A percentile compares a stretch with the other conserved stretches of the same genome.
Evolutionary conservation across 768 basidiomycete genomes (phyloP).

Genomic region (Lyophyllum atratum): DNA sequence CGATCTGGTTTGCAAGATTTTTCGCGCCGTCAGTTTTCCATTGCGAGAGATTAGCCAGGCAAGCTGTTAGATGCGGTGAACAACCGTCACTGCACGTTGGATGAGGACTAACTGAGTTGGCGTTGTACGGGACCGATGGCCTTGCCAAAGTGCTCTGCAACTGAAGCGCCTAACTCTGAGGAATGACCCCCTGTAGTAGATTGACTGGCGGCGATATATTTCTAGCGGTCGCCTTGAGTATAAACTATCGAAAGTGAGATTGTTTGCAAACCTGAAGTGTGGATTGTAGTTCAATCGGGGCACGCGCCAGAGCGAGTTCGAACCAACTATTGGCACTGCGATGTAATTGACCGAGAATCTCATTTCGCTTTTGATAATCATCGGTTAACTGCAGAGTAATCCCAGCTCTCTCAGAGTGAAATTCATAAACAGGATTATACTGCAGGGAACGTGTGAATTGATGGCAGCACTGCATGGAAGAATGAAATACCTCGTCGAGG

Average conservation of each 20-base stretch:
- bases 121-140: conserved; percentile 76
- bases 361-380: conserved; percentile 81
- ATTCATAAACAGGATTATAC: conserved; percentile 89
- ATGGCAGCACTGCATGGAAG: neutral
- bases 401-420: conserved; percentile 73
- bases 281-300: conserved; percentile 90
- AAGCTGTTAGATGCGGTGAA: conserved; percentile 38
- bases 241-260: neutral
- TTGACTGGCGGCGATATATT: conserved; percentile 83
- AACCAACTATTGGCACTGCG: conserved; percentile 83
- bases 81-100: neutral
- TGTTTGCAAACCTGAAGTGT: conserved; percentile 74
- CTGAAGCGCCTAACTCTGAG: conserved; percentile 88
- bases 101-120: conserved; percentile 60
- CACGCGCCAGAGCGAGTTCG: conserved; percentile 79
- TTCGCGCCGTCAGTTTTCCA: conserved; percentile 85
- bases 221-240: conserved; percentile 43
- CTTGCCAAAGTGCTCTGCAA: conserved; percentile 86
- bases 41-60: conserved; percentile 51
- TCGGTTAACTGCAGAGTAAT: conserved; percentile 83
- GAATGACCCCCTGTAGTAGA: conserved; percentile 68
- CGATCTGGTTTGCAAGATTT: conserved; percentile 80
- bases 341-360: conserved; percentile 77
- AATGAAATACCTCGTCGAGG: conserved; percentile 73
- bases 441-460: conserved; percentile 29